phyloP scores from a whole-genome alignment of 148 eudicot species.

The Vaccinium macrocarpon region DNA sequence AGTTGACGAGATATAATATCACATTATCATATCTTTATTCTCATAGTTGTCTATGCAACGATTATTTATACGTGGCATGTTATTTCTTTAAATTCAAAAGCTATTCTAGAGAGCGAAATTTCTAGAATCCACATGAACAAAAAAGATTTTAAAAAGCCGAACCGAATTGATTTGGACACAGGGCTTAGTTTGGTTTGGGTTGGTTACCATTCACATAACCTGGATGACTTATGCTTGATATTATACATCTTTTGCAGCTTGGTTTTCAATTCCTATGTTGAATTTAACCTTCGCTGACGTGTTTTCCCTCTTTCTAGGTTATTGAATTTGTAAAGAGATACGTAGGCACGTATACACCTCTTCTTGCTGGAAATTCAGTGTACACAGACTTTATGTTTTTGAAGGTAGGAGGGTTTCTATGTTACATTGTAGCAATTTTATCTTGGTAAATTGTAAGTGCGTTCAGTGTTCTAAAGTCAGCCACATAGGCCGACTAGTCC shows the following conservation, averaged over 20 bases:
- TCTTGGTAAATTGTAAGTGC: not conserved
- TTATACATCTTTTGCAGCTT: not conserved
- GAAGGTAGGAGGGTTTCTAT: conserved; percentile 41
- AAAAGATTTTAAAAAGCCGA: not conserved
- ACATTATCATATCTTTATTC: not conserved
- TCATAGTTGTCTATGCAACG: not conserved
- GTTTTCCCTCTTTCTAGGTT: conserved; percentile 45
- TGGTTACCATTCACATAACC: not conserved
- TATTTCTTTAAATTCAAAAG: not conserved
- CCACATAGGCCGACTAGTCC: too few relatives aligned
- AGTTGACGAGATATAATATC: not conserved
- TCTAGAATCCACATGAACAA: not conserved
- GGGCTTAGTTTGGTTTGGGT: conserved; percentile 1
- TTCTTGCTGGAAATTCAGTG: conserved; percentile 78
- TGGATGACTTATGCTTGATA: not conserved
- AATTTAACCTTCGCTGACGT: not conserved
- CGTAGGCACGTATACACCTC: conserved; percentile 54
- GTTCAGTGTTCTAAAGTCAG: too few relatives aligned
- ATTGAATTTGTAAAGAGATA: conserved; percentile 68
- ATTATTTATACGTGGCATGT: not conserved
- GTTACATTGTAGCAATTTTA: not conserved
- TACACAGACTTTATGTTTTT: conserved; percentile 67
- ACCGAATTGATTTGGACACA: not conserved
- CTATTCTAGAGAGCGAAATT: not conserved
- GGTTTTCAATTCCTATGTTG: not conserved